Base-by-base conservation (phyloP, 805 yeast genomes). In the Hanseniaspora meyeri region DNA sequence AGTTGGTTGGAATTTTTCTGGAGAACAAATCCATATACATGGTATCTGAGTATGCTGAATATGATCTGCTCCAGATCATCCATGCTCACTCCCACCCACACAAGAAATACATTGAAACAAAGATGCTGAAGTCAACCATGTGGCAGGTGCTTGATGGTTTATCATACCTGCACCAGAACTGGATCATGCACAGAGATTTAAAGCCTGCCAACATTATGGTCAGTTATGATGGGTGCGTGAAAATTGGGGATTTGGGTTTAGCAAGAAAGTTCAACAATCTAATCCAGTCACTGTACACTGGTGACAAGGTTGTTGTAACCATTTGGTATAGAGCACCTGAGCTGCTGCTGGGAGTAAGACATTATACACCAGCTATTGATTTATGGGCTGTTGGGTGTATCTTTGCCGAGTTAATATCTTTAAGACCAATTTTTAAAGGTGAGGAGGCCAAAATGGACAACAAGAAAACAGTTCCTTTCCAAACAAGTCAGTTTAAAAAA, bases 191-290 rank as follows among this genome's bases (percentile, higher is more conserved):
- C 69, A 76, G 99, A 60, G 99, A 93, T 70, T 75, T 93, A 60
- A 93, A 93, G 65, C 99, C 99, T 0, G 98, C 98, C 1, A 91
- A 91, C 70, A 91, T 93, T 61, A 93, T 91, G 97, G 95, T 91
- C 0, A 81, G 96, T 0, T 77, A 82, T 9, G 80, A 78, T 58
- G 98, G 98, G 0, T 80, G 82, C n/a, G 93, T 91, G 19, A 93
- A 93, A 68, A 90, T 91, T 59, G 98, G 97, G 24, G 98, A 91
- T 71, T 75, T 90, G 62, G 97, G 97, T 1, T 73, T 90, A 38
- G 96, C 96, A 0, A 75, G 97, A 58, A 80, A 85, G 63, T 90
- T 89, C 70, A 84, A 83, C 61, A 86, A 88, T 63, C 91, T 95
- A 36, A 68, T 90, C 43, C 97, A 90, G 64, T 81, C 93, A 20